These are phyloP conservation scores for Talaromyces sp. DNA, from an alignment of 2,329 filamentous ascomycete genomes.

Conservation along the genomic window DNA sequence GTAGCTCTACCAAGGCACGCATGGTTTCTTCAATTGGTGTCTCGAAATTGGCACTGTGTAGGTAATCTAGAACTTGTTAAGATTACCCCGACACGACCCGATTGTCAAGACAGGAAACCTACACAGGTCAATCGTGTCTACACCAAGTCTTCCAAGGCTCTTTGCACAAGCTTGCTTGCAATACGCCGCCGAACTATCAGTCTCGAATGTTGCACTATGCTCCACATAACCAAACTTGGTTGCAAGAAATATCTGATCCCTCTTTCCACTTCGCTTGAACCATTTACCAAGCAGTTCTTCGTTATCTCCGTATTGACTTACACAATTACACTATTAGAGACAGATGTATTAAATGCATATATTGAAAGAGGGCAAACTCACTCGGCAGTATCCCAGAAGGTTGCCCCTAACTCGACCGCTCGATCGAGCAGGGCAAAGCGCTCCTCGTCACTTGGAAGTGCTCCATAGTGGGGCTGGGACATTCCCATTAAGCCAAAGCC, in stretches of 20 bases:
- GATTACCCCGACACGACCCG: not conserved
- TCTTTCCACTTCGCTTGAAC: slow-evolving; percentile 13
- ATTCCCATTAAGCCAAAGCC: slow-evolving; percentile 15
- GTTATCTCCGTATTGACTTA: slow-evolving; percentile 9
- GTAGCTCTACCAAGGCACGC: slow-evolving; percentile 45
- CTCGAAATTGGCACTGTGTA: slow-evolving; percentile 45
- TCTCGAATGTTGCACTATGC: slow-evolving; percentile 21
- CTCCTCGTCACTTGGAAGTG: slow-evolving; percentile 39
- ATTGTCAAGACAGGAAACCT: not conserved
- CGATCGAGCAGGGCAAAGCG: slow-evolving; percentile 47
- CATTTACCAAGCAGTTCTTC: slow-evolving; percentile 15
- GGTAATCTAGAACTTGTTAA: slow-evolving; percentile 33
- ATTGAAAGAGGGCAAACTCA: slow-evolving; percentile 8
- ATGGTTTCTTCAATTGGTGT: slow-evolving; percentile 44
- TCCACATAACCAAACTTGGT: slow-evolving; percentile 50
- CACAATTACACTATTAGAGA: not conserved
- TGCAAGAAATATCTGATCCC: slow-evolving; percentile 52
- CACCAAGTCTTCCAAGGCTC: slow-evolving; percentile 43
- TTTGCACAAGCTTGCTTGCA: slow-evolving; percentile 22
- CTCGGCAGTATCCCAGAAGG: slow-evolving; percentile 47
- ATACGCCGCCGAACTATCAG: slow-evolving; percentile 38
- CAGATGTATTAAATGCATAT: not conserved
- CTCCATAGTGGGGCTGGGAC: slow-evolving; percentile 29
- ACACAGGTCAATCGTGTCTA: slow-evolving; percentile 48
- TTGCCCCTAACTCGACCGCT: slow-evolving; percentile 44